phyloP scores from a whole-genome alignment of 1,139 yeast genomes.

The Yamadazyma songkhlaensis region DNA sequence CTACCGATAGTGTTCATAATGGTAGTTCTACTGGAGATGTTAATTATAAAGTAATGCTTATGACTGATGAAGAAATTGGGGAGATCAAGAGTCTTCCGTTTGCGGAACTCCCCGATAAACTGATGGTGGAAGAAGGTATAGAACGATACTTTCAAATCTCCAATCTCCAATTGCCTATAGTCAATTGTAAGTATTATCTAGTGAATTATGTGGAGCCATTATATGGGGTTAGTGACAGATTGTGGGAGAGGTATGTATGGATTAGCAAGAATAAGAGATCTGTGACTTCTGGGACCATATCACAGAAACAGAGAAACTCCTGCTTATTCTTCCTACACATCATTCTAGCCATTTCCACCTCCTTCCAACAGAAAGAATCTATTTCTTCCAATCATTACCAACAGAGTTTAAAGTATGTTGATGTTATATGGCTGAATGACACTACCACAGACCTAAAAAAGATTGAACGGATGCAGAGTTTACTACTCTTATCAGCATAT shows the following conservation, averaged over 20 bases:
- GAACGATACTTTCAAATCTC: constrained; percentile 69
- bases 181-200: constrained; percentile 75
- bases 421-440: constrained; percentile 39
- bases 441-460: constrained; percentile 48
- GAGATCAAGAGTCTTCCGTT: constrained; percentile 1
- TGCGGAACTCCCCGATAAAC: constrained; percentile 56
- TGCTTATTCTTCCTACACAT: constrained; percentile 62
- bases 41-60: constrained; percentile 6
- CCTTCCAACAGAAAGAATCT: constrained; percentile 63
- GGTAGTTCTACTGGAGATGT: constrained; percentile 5
- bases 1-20: constrained; percentile 3
- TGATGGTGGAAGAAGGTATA: constrained; percentile 63
- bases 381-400: constrained; percentile 65
- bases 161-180: constrained; percentile 73
- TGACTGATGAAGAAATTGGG: constrained; percentile 6
- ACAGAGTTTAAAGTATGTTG: constrained; percentile 65
- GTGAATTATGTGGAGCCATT: constrained; percentile 66
- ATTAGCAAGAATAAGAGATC: no score
- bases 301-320: constrained; percentile 3
- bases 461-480: constrained; percentile 68
- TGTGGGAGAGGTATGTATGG: constrained; percentile 7
- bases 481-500: constrained; percentile 62
- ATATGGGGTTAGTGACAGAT: constrained; percentile 48
- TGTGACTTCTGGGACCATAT: no score
- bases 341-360: constrained; percentile 75